These are phyloP conservation scores for Acanthamoeba triangularis DNA, from an alignment of 208 protist species.

Conservation along the genomic window DNA sequence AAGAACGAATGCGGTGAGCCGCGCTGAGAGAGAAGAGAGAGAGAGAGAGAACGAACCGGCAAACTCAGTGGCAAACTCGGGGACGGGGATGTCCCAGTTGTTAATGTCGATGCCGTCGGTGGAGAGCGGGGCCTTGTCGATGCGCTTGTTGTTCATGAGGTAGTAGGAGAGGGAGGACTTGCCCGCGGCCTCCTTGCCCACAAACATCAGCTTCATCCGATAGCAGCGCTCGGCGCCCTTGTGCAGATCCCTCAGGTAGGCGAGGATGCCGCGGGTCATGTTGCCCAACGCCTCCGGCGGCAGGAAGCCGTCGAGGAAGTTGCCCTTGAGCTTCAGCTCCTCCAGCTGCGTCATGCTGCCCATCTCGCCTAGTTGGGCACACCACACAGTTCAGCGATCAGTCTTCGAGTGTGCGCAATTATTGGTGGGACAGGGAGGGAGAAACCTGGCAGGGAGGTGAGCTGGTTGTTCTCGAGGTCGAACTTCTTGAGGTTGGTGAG, in stretches of 20 bases:
- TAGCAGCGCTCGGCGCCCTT: conserved; percentile 74
- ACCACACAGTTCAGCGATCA: no score
- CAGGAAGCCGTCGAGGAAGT: conserved; percentile 65
- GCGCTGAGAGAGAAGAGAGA: background rate
- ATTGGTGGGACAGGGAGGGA: background rate
- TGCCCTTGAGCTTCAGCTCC: conserved; percentile 70
- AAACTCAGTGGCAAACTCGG: conserved; percentile 59
- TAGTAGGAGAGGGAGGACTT: conserved; percentile 75
- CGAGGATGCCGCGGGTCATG: conserved; percentile 41
- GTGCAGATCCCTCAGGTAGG: conserved; percentile 57
- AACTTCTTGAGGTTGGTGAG: conserved; percentile 46
- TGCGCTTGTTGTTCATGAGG: conserved; percentile 58
- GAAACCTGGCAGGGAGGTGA: conserved; percentile 18
- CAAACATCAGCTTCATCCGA: conserved; percentile 79
- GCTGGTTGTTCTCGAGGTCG: conserved; percentile 68
- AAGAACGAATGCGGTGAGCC: background rate
- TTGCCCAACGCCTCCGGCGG: conserved; percentile 59
- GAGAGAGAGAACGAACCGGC: background rate
- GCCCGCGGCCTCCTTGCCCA: conserved; percentile 69
- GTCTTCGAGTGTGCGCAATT: background rate
- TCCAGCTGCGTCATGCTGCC: conserved; percentile 64
- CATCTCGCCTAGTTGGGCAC: conserved; percentile 25
- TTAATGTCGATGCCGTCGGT: conserved; percentile 73
- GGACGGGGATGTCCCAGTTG: conserved; percentile 58
- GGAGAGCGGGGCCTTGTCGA: conserved; percentile 68